Base-by-base conservation (phyloP, 2,329 filamentous ascomycete species). In the Conoideocrella luteorostrata region DNA sequence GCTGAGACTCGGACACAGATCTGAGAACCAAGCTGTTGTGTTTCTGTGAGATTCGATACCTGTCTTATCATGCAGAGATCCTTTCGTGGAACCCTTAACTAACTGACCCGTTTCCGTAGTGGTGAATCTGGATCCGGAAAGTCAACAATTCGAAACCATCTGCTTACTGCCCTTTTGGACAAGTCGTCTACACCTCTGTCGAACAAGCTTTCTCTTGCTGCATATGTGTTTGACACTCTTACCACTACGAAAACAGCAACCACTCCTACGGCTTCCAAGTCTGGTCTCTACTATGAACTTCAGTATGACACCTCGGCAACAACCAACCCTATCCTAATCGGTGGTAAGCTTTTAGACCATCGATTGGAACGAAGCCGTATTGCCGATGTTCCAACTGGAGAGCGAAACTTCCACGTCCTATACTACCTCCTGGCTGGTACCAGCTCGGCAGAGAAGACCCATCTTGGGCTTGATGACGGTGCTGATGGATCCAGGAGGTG, bases 181-280 rank as follows among this genome's bases (percentile, higher is more conserved):
- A 95, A 90, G 63, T 93, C 90, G 2, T 89, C 88, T 0, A 97
- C 93, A 11, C 93, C 93, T 1, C 71, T 98, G 3, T 97, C 91
- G 2, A 88, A 84, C 52, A 98, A 96, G 65, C 75, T 96, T 17
- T 96, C 91, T 3, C 84, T 94, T 39, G 91, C 91, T 18, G 85
- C 91, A 34, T 98, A 96, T 62, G 80, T 97, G 47, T 98, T 98
- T 62, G 93, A 98, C 61, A 86, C 88, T 2, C 77, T 98, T 47
- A 98, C 93, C 5, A 97, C 93, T 2, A 98, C 93, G 21, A 98
- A 98, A 69, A 95, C 91, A 2, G 83, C 90, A 26, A 97, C 91
- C 1, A 97, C 91, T 0, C 90, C 90, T 2, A 95, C 88, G 2
- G 93, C 93, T 22, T 97, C 91, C 40, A 97, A 97, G 65, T 86